Base-by-base conservation (phyloP, 176 grass and related monocot genomes). In the Phragmites australis region DNA sequence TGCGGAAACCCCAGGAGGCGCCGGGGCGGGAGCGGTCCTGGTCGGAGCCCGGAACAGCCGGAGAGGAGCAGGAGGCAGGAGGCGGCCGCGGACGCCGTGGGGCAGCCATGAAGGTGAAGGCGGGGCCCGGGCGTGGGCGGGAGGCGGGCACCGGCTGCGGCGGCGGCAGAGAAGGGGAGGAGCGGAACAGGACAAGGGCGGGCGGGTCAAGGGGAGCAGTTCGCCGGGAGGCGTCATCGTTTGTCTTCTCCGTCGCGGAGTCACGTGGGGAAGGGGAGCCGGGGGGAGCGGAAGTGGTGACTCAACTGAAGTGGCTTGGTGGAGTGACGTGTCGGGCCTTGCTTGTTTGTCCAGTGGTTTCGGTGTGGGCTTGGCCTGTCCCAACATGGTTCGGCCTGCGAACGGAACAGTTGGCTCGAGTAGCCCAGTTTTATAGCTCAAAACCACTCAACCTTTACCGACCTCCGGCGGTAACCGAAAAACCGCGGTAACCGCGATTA, bases 211-310 rank as follows among this genome's bases (percentile, higher is more conserved):
- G 82, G 76, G 76, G 49, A 81, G 78, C 63, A 83, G 85, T 65
- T 87, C 67, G 76, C 81, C 77, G 39, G 81, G 51, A 67, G 82
- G 49, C 30, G 59, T 62, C 89, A 87, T 91, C 52, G 64, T 34
- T 84, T 66, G 53, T 70, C 59, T 81, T 65, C 63, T 80, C 70
- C 76, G 66, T 65, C 47, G 53, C 34, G 0, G 72, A 13, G 72
- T 58, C 30, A 39, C 49, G 46, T 47, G 37, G 37, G 40, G 44
- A 42, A 17, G 86, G 65, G 27, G 23, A 32, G 72, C 34, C 68
- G 11, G 53, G 57, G 51, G 68, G 65, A 74, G 80, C 11, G 81
- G 75, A 58, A 57, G 48, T 40, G 67, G 45, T 75, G 81, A 74
- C 51, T 65, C 31, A 29, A 60, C 61, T 80, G 51, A 60, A 60